Conservation (phyloP, 2,329 filamentous ascomycete genomes). For the Xylariaceae sp. region DNA sequence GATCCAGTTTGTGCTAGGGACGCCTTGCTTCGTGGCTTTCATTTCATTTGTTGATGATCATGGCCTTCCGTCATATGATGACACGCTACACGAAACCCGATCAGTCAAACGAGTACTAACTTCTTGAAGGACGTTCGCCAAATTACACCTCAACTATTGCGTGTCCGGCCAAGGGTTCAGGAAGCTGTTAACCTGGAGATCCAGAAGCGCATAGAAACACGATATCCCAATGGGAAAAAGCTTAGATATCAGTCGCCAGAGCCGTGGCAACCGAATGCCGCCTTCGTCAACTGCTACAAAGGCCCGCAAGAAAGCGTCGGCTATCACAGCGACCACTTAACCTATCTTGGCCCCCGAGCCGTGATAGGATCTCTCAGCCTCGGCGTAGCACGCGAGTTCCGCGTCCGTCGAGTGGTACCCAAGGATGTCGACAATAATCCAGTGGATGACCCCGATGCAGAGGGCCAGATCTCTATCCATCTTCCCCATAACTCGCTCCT, state of each 20-base stretch:
- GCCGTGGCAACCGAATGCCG: slow-evolving; percentile 79
- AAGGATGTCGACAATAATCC: slow-evolving; percentile 42
- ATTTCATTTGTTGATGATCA: too few species aligned
- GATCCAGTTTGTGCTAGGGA: not conserved
- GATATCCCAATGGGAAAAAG: slow-evolving; percentile 67
- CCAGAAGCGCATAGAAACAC: slow-evolving; percentile 60
- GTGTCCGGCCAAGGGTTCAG: slow-evolving; percentile 66
- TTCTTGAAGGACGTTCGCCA: slow-evolving; percentile 62
- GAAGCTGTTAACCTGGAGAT: slow-evolving; percentile 75
- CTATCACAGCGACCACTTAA: slow-evolving; percentile 89
- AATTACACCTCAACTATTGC: slow-evolving; percentile 69
- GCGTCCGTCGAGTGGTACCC: slow-evolving; percentile 72
- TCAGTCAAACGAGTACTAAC: not conserved
- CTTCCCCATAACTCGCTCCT: slow-evolving; percentile 91
- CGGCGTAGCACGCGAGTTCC: slow-evolving; percentile 89
- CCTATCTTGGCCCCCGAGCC: slow-evolving; percentile 83
- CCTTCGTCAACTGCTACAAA: slow-evolving; percentile 91
- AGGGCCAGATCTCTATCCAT: slow-evolving; percentile 88
- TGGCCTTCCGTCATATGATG: too few species aligned
- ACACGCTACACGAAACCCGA: too few species aligned
- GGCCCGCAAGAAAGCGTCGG: slow-evolving; percentile 80
- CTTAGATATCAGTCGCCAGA: slow-evolving; percentile 71
- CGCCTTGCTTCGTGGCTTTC: too few species aligned
- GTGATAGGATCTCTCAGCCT: slow-evolving; percentile 88
- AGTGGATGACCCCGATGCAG: slow-evolving; percentile 41